Conservation (phyloP, 495 filamentous ascomycete genomes). For the Aspergillus carlsbadensis region DNA sequence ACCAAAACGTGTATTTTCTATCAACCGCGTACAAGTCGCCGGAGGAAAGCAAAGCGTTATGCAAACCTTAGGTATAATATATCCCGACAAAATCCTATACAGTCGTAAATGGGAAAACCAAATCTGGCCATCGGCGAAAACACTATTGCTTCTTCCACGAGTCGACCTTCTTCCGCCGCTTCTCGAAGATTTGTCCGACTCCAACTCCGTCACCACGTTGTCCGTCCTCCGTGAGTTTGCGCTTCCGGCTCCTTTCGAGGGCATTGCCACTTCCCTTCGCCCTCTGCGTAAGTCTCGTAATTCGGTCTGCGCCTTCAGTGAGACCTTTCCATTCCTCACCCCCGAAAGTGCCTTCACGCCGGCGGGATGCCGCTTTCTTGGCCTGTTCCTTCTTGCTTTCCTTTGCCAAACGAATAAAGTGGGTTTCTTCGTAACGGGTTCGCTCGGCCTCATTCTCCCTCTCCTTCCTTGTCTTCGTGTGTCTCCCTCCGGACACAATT, state of each 20-base stretch:
- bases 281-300: conserved; percentile 66
- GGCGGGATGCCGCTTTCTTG: conserved; percentile 48
- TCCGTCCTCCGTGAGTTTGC: conserved; percentile 59
- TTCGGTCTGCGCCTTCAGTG: conserved; percentile 74
- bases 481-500: conserved; percentile 69
- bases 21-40: too few species aligned
- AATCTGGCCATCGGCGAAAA: neutral
- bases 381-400: conserved; percentile 73
- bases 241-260: conserved; percentile 80
- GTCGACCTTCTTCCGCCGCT: conserved; percentile 68
- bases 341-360: conserved; percentile 59
- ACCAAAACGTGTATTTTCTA: neutral
- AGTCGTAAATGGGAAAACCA: neutral
- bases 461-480: conserved; percentile 68
- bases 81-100: neutral
- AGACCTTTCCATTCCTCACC: conserved; percentile 84
- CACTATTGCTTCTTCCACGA: conserved; percentile 52
- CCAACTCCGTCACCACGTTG: conserved; percentile 55
- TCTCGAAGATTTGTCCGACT: conserved; percentile 70
- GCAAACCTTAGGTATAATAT: neutral
- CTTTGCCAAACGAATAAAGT: conserved; percentile 80
- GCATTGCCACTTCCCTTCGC: conserved; percentile 51
- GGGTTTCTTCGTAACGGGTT: conserved; percentile 78
- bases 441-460: conserved; percentile 69
- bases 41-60: neutral